A percentile compares a stretch with the other conserved stretches of the same genome.
phyloP scores from a whole-genome alignment of 345 rosid species.

The Pugionium cornutum region DNA sequence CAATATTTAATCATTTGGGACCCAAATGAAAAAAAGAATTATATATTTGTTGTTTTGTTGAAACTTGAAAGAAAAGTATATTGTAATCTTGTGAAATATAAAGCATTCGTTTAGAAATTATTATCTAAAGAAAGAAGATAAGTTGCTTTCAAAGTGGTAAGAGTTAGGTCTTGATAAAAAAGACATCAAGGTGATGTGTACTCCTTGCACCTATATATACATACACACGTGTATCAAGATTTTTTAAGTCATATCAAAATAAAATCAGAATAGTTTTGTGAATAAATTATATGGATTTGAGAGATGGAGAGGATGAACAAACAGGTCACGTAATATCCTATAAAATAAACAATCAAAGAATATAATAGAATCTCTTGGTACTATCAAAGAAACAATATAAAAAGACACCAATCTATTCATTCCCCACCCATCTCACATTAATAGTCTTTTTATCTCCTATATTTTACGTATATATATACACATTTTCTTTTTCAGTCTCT shows the following conservation, averaged over 20 bases:
- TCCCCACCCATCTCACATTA: slow-evolving; percentile 38
- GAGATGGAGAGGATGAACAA: slow-evolving; percentile 4
- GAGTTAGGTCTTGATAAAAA: slow-evolving; percentile 23
- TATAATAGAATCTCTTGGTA: slow-evolving; percentile 38
- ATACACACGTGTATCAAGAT: slow-evolving; percentile 35
- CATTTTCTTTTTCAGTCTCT: neutral
- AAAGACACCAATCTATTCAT: slow-evolving; percentile 29
- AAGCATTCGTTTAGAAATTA: neutral
- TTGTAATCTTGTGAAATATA: slow-evolving; percentile 31
- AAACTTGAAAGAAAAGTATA: neutral
- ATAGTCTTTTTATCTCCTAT: neutral
- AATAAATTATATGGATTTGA: slow-evolving; percentile 23
- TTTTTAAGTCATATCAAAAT: neutral
- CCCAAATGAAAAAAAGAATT: slow-evolving; percentile 29
- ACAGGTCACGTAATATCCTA: slow-evolving; percentile 30
- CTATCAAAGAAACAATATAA: slow-evolving; percentile 32
- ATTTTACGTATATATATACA: neutral
- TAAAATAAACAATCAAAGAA: slow-evolving; percentile 29
- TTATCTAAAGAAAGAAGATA: slow-evolving; percentile 24
- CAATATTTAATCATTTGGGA: slow-evolving; percentile 38
- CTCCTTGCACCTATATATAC: slow-evolving; percentile 1
- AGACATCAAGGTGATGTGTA: slow-evolving; percentile 18
- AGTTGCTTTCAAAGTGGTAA: slow-evolving; percentile 41
- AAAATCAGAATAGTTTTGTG: slow-evolving; percentile 11
- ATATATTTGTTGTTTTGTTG: slow-evolving; percentile 21